Evolutionary conservation across 2,329 filamentous ascomycete genomes (phyloP).

Genomic region (Hypoxylon sp.): DNA sequence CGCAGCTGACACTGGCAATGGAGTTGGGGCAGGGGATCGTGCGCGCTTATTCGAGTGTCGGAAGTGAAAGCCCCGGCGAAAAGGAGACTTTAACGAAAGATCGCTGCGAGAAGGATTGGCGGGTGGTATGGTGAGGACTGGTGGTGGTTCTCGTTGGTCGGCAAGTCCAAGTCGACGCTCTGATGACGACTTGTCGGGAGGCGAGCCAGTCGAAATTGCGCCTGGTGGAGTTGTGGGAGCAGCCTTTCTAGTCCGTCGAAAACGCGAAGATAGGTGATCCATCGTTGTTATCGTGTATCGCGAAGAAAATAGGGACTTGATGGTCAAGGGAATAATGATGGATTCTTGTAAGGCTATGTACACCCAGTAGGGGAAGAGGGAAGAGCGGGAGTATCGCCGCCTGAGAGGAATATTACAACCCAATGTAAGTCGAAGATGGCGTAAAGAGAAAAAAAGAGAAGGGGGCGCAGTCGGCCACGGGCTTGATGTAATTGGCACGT

Average conservation of each 20-base stretch:
- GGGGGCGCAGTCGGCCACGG: slow-evolving; percentile 24
- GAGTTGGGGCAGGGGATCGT: slow-evolving; percentile 57
- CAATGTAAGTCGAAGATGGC: not conserved
- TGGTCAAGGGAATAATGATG: not conserved
- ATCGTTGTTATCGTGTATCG: slow-evolving; percentile 33
- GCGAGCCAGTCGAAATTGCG: slow-evolving; percentile 31
- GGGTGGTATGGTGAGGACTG: slow-evolving; percentile 51
- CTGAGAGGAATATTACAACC: not conserved
- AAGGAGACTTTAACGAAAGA: slow-evolving; percentile 55
- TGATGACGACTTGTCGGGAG: slow-evolving; percentile 38
- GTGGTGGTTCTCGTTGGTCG: slow-evolving; percentile 39
- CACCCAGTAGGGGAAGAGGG: slow-evolving; percentile 1
- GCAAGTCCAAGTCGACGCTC: slow-evolving; percentile 28
- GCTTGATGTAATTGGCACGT: slow-evolving; percentile 35
- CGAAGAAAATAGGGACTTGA: not conserved
- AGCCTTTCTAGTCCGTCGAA: slow-evolving; percentile 48
- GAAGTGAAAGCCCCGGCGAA: slow-evolving; percentile 61
- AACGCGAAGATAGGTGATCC: slow-evolving; percentile 52
- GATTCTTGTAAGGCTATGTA: slow-evolving; percentile 16
- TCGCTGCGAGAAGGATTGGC: slow-evolving; percentile 45
- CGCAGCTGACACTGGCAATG: slow-evolving; percentile 45
- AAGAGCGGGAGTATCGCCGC: slow-evolving; percentile 14
- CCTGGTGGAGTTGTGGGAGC: slow-evolving; percentile 34
- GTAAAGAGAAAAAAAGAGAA: not conserved
- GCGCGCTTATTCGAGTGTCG: slow-evolving; percentile 65